Base-by-base conservation (phyloP, 1,139 yeast genomes). In the Suhomyces coccinellae region DNA sequence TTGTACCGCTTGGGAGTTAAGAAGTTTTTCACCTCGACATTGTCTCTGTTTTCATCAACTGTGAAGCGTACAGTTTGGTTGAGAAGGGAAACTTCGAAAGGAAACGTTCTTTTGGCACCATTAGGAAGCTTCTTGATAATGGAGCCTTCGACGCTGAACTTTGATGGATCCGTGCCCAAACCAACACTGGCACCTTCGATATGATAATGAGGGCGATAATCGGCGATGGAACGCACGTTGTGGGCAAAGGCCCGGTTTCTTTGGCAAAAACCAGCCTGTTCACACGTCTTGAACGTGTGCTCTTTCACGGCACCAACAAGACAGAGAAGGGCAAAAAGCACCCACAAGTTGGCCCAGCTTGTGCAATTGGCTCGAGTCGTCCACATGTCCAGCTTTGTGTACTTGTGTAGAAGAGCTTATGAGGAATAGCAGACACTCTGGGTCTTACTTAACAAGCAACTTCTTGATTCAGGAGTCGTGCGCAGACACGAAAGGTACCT, bases 221-320 rank as follows among this genome's bases (percentile, higher is more conserved):
- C 43, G 1, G 44, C 43, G 5, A 56, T 62, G 6, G 59, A 55
- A 1, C 61, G 50, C 13, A 85, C 74, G 41, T 73, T 65, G 13
- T 62, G 57, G 2, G 95, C 93, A 62, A 78, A 90, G 49, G 80
- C 81, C 43, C 95, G 69, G 58, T 93, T 89, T 59, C 99, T 75
- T 41, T 77, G 69, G 62, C 99, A 93, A 61, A 93, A 91, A 8
- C 97, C 95, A 16, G 91, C 79, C 55, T 87, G 84, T 10, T 73
- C 82, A 66, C 99, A 93, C 13, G 77, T 80, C 63, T 88, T 87
- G 71, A 91, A 87, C 47, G 90, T 66, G 56, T 83, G 81, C 11
- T 78, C 79, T 61, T 88, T 85, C 22, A 83, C 93, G 0, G 83
- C 83, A 7, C 50, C 22, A 6, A 48, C 62, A 28, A 33, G 13